Percentiles rank a stretch among this genome's conserved stretches.
phyloP scores from a whole-genome alignment of 345 rosid genomes.

The Trapa bicornis region DNA sequence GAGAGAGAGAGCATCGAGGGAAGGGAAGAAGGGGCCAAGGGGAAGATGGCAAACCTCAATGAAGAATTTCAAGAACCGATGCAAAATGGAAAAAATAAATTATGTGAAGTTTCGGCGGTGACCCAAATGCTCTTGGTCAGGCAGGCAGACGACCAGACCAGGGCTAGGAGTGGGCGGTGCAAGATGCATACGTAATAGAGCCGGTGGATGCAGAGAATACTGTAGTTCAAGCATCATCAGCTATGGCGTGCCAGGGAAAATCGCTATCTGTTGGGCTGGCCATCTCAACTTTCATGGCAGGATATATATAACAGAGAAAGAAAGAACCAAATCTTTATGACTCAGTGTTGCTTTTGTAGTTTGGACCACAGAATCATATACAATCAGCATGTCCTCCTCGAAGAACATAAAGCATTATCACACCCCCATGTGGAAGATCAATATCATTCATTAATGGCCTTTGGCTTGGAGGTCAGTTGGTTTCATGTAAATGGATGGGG shows the following conservation, averaged over 20 bases:
- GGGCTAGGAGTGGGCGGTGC: not conserved
- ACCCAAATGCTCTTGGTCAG: too few relatives aligned
- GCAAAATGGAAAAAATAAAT: not conserved
- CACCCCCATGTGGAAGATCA: too few relatives aligned
- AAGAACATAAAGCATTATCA: constrained; percentile 1
- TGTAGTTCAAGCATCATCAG: constrained; percentile 3
- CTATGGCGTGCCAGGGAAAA: not conserved
- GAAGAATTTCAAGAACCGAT: constrained; percentile 9
- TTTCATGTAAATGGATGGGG: too few relatives aligned
- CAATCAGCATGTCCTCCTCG: not conserved
- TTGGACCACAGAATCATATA: not conserved
- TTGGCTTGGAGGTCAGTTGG: not conserved
- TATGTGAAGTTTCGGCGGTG: too few relatives aligned
- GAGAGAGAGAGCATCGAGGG: constrained; percentile 8
- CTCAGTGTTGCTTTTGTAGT: not conserved
- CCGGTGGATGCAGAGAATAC: not conserved
- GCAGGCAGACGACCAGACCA: not conserved
- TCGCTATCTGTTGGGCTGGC: not conserved
- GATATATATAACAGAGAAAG: not conserved
- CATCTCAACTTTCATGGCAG: not conserved
- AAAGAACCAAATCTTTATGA: not conserved
- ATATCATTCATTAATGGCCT: not conserved
- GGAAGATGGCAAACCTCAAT: constrained; percentile 7
- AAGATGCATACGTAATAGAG: not conserved
- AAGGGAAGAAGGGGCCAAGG: constrained; percentile 8